A percentile compares a stretch with the other conserved stretches of the same genome.
Evolutionary conservation across 2,329 filamentous ascomycete genomes (phyloP).

Genomic region (Proliferodiscus dingleyae): DNA sequence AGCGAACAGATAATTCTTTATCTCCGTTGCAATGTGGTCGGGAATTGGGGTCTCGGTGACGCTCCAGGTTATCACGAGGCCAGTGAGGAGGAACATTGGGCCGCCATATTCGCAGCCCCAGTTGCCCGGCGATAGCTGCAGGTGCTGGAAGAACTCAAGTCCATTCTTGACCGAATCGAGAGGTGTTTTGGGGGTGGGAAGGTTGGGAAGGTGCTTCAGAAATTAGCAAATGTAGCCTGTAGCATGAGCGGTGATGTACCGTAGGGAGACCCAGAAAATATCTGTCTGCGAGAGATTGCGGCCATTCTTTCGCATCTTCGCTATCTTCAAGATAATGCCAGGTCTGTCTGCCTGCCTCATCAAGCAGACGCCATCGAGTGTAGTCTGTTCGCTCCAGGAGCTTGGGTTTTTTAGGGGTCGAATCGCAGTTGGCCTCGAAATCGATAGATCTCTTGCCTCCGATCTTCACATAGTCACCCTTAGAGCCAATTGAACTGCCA

Average conservation of each 20-base stretch:
- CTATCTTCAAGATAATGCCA: conserved; percentile 86
- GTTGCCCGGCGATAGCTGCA: conserved; percentile 84
- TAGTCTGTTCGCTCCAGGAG: conserved; percentile 66
- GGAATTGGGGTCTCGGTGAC: conserved; percentile 84
- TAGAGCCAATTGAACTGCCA: background rate
- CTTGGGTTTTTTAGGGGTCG: conserved; percentile 39
- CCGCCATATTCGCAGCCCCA: conserved; percentile 98
- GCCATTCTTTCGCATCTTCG: conserved; percentile 69
- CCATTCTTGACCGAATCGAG: conserved; percentile 78
- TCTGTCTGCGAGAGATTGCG: conserved; percentile 83
- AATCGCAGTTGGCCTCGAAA: conserved; percentile 1
- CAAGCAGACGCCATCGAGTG: conserved; percentile 75
- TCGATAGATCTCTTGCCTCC: conserved; percentile 22
- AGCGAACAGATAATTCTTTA: conserved; percentile 86
- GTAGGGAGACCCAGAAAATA: conserved; percentile 77
- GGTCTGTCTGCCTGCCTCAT: conserved; percentile 80
- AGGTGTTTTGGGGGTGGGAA: conserved; percentile 66
- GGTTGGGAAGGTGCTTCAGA: conserved; percentile 63
- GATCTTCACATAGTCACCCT: conserved; percentile 4
- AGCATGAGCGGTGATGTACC: conserved; percentile 43
- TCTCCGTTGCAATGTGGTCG: conserved; percentile 74
- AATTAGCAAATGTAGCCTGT: conserved; percentile 12
- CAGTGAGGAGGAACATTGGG: conserved; percentile 90
- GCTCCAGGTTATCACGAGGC: conserved; percentile 81
- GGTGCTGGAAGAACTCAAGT: conserved; percentile 79